Conservation (phyloP, 305 asterid genomes). For the Fraxinus latifolia region DNA sequence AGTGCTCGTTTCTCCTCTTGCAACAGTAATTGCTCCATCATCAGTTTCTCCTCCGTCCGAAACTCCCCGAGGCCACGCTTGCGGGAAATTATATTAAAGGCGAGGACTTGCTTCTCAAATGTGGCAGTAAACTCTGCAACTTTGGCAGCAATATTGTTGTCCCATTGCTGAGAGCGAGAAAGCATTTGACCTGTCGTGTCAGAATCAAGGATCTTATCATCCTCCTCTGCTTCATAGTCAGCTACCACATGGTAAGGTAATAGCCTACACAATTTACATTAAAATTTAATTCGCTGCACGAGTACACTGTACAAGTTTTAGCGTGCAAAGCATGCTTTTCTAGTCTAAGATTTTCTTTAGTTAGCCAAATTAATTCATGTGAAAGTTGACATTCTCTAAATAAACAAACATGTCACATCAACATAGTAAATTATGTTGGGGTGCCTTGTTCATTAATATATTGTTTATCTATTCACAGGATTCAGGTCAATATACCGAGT, state of each 20-base stretch:
- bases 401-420: background rate
- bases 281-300: background rate
- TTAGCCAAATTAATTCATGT: background rate
- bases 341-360: background rate
- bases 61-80: constrained; percentile 90
- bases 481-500: background rate
- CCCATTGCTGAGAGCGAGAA: constrained; percentile 98
- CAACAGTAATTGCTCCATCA: constrained; percentile 82
- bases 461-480: background rate
- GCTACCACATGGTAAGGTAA: constrained; percentile 98
- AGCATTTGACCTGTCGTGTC: constrained; percentile 79
- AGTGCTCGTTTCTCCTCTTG: constrained; percentile 72
- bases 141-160: constrained; percentile 86
- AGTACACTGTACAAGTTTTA: background rate
- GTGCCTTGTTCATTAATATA: background rate
- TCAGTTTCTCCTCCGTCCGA: constrained; percentile 90
- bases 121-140: constrained; percentile 96
- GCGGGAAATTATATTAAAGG: constrained; percentile 83
- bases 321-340: background rate
- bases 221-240: constrained; percentile 98
- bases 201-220: constrained; percentile 93
- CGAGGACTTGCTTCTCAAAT: constrained; percentile 95
- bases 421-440: background rate
- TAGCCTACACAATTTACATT: constrained; percentile 46
- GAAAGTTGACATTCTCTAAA: background rate